These are phyloP conservation scores for Termitomyces sp. DNA, from an alignment of 768 basidiomycete species.

Conservation along the genomic window DNA sequence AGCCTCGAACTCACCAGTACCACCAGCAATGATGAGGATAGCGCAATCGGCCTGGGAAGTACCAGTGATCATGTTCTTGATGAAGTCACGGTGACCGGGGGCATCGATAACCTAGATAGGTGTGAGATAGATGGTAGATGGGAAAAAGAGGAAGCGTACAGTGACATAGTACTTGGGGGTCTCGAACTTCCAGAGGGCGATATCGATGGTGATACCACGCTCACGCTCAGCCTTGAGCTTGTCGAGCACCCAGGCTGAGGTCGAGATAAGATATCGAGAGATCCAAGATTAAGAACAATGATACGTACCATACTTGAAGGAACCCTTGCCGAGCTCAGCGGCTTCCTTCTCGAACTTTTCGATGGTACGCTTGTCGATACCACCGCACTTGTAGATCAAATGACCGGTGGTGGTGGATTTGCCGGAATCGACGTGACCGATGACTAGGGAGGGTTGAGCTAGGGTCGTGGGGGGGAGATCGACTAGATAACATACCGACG, in stretches of 20 bases:
- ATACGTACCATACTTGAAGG: conserved; percentile 90
- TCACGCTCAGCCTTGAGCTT: conserved; percentile 99
- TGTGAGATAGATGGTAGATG: conserved; percentile 11
- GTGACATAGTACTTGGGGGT: conserved; percentile 96
- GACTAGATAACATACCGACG: conserved; percentile 67
- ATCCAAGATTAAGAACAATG: conserved; percentile 8
- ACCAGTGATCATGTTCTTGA: conserved; percentile 99
- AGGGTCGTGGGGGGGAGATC: conserved; percentile 17
- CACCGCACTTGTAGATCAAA: conserved; percentile 99
- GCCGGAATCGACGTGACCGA: conserved; percentile 99
- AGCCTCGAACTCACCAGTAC: conserved; percentile 99
- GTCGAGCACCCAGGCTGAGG: conserved; percentile 97
- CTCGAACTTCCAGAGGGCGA: conserved; percentile 99
- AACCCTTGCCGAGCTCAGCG: conserved; percentile 99
- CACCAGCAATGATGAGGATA: conserved; percentile 98
- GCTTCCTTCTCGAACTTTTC: conserved; percentile 99
- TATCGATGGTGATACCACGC: conserved; percentile 99
- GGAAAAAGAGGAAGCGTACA: conserved; percentile 43
- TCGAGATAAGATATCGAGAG: conserved; percentile 20
- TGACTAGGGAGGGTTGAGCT: conserved; percentile 55
- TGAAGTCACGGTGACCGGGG: conserved; percentile 99
- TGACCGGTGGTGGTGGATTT: conserved; percentile 99
- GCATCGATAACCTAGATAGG: conserved; percentile 88
- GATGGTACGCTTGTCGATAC: conserved; percentile 99
- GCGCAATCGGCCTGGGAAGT: conserved; percentile 99